These are phyloP conservation scores for Penicillium parvum DNA, from an alignment of 495 filamentous ascomycete genomes.

Conservation along the genomic window DNA sequence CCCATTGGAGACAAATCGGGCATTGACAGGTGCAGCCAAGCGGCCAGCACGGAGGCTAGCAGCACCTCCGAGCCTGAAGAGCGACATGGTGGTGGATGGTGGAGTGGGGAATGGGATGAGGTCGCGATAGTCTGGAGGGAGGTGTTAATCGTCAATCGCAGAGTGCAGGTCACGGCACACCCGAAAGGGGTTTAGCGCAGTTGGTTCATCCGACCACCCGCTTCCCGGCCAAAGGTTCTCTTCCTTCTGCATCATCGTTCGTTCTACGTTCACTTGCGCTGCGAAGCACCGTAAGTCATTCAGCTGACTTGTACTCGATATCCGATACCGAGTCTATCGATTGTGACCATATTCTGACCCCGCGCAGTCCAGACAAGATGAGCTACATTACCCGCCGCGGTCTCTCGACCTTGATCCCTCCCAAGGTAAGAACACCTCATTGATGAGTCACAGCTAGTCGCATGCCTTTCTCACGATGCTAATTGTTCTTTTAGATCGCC, in stretches of 20 bases:
- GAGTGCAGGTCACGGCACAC: slow-evolving; percentile 34
- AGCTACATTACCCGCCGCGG: slow-evolving; percentile 81
- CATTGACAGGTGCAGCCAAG: slow-evolving; percentile 31
- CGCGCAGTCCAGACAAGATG: slow-evolving; percentile 60
- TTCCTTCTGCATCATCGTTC: slow-evolving; percentile 34
- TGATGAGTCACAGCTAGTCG: slow-evolving; percentile 1
- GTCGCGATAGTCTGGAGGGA: slow-evolving; percentile 21
- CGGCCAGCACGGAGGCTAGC: slow-evolving; percentile 35
- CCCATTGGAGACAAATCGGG: slow-evolving; percentile 33
- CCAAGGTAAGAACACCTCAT: slow-evolving; percentile 65
- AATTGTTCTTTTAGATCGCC: slow-evolving; percentile 57
- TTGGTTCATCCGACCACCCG: slow-evolving; percentile 43
- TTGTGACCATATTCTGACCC: slow-evolving; percentile 29
- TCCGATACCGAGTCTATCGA: background rate
- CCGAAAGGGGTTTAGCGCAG: slow-evolving; percentile 41
- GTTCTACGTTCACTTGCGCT: slow-evolving; percentile 32
- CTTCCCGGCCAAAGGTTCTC: slow-evolving; percentile 31
- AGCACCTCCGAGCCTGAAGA: slow-evolving; percentile 40
- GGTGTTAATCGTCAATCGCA: slow-evolving; percentile 31
- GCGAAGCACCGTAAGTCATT: slow-evolving; percentile 31
- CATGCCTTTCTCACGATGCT: slow-evolving; percentile 20
- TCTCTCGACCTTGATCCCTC: slow-evolving; percentile 97
- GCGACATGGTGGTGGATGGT: slow-evolving; percentile 37
- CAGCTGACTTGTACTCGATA: background rate
- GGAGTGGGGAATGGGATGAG: slow-evolving; percentile 18